A percentile compares a stretch with the other conserved stretches of the same genome.
Evolutionary conservation across 2,329 filamentous ascomycete species (phyloP).

Genomic region (Trichoderma harzianum): DNA sequence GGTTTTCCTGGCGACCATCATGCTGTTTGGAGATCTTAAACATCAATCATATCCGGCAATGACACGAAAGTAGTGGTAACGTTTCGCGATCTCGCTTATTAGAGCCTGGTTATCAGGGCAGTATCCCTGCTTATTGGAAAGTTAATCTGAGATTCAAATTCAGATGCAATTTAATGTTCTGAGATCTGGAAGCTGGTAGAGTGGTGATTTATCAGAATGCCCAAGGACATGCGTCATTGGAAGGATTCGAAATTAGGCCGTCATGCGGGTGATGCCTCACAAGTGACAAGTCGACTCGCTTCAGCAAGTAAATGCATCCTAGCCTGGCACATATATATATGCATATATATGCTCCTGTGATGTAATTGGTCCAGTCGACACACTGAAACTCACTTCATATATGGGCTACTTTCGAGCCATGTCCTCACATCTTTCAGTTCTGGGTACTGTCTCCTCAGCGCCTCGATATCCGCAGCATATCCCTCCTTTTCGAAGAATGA

Average conservation of each 20-base stretch:
- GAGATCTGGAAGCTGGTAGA: not conserved
- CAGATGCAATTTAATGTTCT: not conserved
- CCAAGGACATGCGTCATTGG: not conserved
- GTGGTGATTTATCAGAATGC: not conserved
- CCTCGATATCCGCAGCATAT: not conserved
- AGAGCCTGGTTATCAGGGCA: not conserved
- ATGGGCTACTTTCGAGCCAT: not conserved
- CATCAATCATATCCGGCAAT: not conserved
- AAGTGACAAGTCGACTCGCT: constrained; percentile 3
- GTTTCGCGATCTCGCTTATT: not conserved
- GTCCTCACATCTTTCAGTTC: not conserved
- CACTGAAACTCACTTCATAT: not conserved
- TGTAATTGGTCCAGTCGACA: not conserved
- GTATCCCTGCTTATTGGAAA: not conserved
- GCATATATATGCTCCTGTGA: not conserved
- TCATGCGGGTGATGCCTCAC: not conserved
- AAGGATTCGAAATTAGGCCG: not conserved
- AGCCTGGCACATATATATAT: not conserved
- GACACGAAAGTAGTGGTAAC: not conserved
- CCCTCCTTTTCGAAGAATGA: not conserved
- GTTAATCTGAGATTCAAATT: not conserved
- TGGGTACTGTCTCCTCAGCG: not conserved
- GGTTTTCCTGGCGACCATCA: not conserved
- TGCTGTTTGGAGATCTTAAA: not conserved
- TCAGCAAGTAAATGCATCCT: not conserved